Evolutionary conservation across 2,329 filamentous ascomycete genomes (phyloP), one percentile per base, ranked within the genome.

Genomic region (Thelonectria olida): DNA sequence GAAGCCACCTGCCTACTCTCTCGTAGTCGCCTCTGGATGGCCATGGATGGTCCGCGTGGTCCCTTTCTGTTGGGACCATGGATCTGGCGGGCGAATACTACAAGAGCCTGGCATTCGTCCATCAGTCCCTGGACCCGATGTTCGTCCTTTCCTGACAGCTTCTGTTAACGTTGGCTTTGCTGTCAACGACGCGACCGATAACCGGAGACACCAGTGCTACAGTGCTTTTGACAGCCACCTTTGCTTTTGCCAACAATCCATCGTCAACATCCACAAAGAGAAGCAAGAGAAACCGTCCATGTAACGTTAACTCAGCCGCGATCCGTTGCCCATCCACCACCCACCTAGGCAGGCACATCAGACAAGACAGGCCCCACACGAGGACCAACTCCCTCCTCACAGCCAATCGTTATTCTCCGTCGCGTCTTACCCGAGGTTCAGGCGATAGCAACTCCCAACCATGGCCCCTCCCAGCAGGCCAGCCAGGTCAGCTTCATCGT

Each of bases 281-380:
- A 31, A 12, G 28, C 28, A 31, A 31, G 28, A 8, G 28, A 31
- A 31, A 31, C 28, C 28, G 13, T 4, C 62, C 67, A 72, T 72
- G 69, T 72, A 72, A 72, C 69, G 69, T 72, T 72, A 72, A 72
- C 69, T 61, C 64, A 56, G 44, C 54, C 38, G 50, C 54, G 49
- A 19, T 34, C 62, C 15, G 4, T 15, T 13, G 31, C 31, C 31
- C 31, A 10, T n/a, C n/a, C n/a, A n/a, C n/a, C n/a, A n/a, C n/a
- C n/a, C n/a, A n/a, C n/a, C n/a, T n/a, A n/a, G n/a, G n/a, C n/a
- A n/a, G n/a, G n/a, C n/a, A n/a, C 64, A 68, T 64, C 63, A 69
- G 56, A 64, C 52, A 50, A 56, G 44, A 50, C 42, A 9, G 38
- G 45, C 61, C 61, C 54, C 63, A 31, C 48, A 31, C 31, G 31